A percentile compares a stretch with the other conserved stretches of the same genome.
Evolutionary conservation across 768 basidiomycete genomes (phyloP).

Genomic region (Russula sp.): DNA sequence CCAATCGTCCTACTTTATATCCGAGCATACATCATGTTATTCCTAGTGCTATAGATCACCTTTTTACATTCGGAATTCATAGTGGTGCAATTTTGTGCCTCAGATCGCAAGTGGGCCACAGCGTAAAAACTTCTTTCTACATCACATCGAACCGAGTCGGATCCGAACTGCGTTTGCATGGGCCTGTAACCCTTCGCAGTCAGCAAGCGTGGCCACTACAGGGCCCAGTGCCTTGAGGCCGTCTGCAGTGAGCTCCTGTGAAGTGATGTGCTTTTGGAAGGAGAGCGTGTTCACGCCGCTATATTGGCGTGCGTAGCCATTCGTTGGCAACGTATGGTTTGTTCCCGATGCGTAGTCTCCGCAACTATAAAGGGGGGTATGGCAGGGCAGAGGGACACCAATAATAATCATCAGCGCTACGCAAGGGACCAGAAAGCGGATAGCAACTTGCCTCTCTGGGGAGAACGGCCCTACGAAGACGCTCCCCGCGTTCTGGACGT

Average conservation of each 20-base stretch:
- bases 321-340: constrained; percentile 95
- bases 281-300: constrained; percentile 95
- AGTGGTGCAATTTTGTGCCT: neutral
- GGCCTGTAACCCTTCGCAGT: constrained; percentile 90
- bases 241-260: constrained; percentile 78
- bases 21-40: constrained; percentile 18
- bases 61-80: neutral
- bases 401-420: neutral
- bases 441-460: constrained; percentile 75
- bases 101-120: neutral
- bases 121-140: neutral
- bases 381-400: neutral
- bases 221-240: constrained; percentile 81
- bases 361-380: constrained; percentile 46
- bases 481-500: constrained; percentile 88
- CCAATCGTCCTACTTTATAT: neutral
- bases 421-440: neutral
- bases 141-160: constrained; percentile 38
- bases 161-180: constrained; percentile 96
- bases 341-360: constrained; percentile 99
- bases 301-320: constrained; percentile 95
- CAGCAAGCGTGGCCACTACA: constrained; percentile 80
- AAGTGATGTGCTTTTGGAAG: constrained; percentile 99
- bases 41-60: constrained; percentile 18
- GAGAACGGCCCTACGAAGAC: constrained; percentile 94